Evolutionary conservation across 169 alveolate species (phyloP).

Genomic region (Besnoitia besnoiti): DNA sequence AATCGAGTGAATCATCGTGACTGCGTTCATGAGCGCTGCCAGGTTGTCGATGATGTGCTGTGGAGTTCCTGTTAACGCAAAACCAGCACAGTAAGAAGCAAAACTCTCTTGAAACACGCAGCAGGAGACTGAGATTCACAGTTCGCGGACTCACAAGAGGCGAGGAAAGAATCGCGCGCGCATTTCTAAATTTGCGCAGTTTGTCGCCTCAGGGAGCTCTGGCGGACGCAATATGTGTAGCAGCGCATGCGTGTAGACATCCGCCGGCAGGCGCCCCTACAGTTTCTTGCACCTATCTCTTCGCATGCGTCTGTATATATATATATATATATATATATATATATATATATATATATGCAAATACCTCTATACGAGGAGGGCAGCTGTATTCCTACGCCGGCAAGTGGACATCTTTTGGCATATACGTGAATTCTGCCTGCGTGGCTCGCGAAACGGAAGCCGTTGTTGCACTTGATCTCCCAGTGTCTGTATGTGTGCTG

Average conservation of each 20-base stretch:
- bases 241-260: not conserved
- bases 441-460: too few relatives aligned
- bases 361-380: too few relatives aligned
- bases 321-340: not conserved
- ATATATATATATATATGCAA: not conserved
- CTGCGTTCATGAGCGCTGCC: constrained; percentile 94
- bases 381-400: not conserved
- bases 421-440: too few relatives aligned
- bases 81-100: not conserved
- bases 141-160: too few relatives aligned
- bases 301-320: not conserved
- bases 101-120: too few relatives aligned
- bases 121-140: too few relatives aligned
- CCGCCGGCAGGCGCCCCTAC: not conserved
- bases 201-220: too few relatives aligned
- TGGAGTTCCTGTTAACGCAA: constrained; percentile 80
- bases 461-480: too few relatives aligned
- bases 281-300: not conserved
- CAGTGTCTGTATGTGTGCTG: not conserved
- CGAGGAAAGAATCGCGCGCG: too few relatives aligned
- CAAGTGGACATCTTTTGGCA: not conserved
- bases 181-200: too few relatives aligned
- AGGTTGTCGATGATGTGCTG: constrained; percentile 92
- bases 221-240: too few relatives aligned
- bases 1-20: constrained; percentile 95